Base-by-base conservation (phyloP, 2,329 filamentous ascomycete species). In the Blumeria hordei region DNA sequence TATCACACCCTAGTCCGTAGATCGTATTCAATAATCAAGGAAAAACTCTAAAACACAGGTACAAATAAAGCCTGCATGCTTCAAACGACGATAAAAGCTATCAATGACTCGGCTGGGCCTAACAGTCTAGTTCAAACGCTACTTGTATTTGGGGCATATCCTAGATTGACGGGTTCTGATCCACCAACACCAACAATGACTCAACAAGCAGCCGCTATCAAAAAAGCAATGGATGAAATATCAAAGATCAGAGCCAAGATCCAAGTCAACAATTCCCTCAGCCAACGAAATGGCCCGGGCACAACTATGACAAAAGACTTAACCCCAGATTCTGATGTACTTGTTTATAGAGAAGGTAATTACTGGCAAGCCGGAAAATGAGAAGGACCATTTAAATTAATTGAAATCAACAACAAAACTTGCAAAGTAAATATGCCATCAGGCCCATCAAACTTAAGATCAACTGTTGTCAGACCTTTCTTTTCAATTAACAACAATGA, bases 141-240 rank as follows among this genome's bases (percentile, higher is more conserved):
- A 6, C n/a, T 37, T 3, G 53, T 54, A 2, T 54, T 36, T 36
- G 53, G 53, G 33, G 53, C 53, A 5, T 54, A 33, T 18, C 53
- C 37, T 32, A 6, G 41, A 9, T 45, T 54, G 10, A 4, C 14
- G n/a, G 37, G 34, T 35, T 45, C 8, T 34, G 28, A 16, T 16
- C 33, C 44, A 43, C 43, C 35, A n/a, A 28, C 43, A 12, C 41
- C 50, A 16, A 44, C 41, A 6, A 41, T 50, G 28, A 43, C 12
- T 8, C 39, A 55, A 53, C 36, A 43, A 0, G 33, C 51, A 43
- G 32, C 6, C 5, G 44, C 55, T 6, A 32, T 57, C 9, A 54
- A 49, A 14, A 57, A 57, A 32, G 57, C 55, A 14, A 57, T 56
- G 47, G 52, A 51, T 5, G 55, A 56, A 53, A 34, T 35, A 14